Conservation (phyloP, 345 rosid species). For the Cardamine occulta region DNA sequence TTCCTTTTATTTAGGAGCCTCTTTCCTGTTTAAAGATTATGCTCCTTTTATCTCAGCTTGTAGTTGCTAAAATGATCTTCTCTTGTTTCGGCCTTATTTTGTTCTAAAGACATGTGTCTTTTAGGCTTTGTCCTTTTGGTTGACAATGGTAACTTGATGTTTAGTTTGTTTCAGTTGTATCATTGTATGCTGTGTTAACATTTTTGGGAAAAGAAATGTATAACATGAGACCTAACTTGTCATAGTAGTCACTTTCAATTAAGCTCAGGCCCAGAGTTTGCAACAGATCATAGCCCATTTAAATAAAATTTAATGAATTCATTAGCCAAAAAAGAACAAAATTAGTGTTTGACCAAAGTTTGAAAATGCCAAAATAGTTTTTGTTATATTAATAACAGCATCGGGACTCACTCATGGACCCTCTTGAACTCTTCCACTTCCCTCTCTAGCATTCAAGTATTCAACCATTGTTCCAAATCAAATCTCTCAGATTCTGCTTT, state of each 20-base stretch:
- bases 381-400: too few species aligned
- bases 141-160: not conserved
- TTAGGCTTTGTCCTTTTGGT: not conserved
- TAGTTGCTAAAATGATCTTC: not conserved
- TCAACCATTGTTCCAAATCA: too few species aligned
- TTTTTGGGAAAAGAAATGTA: not conserved
- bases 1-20: not conserved
- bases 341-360: too few species aligned
- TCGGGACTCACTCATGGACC: too few species aligned
- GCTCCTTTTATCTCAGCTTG: slow-evolving; percentile 6
- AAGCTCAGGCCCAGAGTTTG: not conserved
- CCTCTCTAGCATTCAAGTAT: too few species aligned
- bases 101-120: not conserved
- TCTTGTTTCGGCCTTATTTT: not conserved
- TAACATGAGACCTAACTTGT: too few species aligned
- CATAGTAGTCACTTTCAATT: too few species aligned
- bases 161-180: slow-evolving; percentile 1
- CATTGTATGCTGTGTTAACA: not conserved
- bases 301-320: too few species aligned
- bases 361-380: too few species aligned
- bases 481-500: too few species aligned
- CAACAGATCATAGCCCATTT: not conserved
- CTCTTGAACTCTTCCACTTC: too few species aligned
- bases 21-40: not conserved
- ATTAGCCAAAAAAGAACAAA: too few species aligned